Base-by-base conservation (phyloP, 495 filamentous ascomycete genomes). In the Penicillium nucicola region DNA sequence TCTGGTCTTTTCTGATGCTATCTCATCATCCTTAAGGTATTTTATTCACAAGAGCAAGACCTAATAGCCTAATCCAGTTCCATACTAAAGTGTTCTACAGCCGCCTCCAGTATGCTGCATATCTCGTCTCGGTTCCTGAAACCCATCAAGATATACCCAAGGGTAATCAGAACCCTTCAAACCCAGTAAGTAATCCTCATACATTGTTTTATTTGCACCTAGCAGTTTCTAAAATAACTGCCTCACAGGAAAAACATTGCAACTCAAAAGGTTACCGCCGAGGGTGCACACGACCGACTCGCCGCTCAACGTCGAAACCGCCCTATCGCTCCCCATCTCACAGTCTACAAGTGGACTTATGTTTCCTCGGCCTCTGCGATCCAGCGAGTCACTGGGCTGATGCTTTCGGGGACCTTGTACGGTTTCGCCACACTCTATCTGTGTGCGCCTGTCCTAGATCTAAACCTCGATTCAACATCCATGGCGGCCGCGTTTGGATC, bases 341-440 rank as follows among this genome's bases (percentile, higher is more conserved):
- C 70, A 32, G 86, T 90, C 76, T 96, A 95, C 79, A 75, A 82
- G 62, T 82, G 83, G 50, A 85, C 87, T 28, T 92, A 84, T 80
- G 82, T 83, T 55, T 65, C 72, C 9, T 46, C 50, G 1, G 46
- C 32, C 2, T 89, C 85, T 10, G 66, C 60, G 20, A 70, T 85
- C 60, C 83, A 85, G 66, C 85, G 90, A 40, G 78, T 95, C 67
- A 90, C 82, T 14, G 50, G 56, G 0, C 25, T 61, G 8, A 51
- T 66, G 9, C 47, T 61, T 2, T 52, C 57, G 17, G 60, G 82
- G 45, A 75, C 71, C 12, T 70, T 92, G 40, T 96, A 96, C 79
- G 52, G 79, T 52, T 90, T 88, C 69, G 81, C 78, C 30, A 60
- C 81, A 42, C 78, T 82, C 13, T 95, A 95, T 72, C 79, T 92